A percentile compares a stretch with the other conserved stretches of the same genome.
Conservation (phyloP, 2,329 filamentous ascomycete genomes). For the Trichoderma hamatum region DNA sequence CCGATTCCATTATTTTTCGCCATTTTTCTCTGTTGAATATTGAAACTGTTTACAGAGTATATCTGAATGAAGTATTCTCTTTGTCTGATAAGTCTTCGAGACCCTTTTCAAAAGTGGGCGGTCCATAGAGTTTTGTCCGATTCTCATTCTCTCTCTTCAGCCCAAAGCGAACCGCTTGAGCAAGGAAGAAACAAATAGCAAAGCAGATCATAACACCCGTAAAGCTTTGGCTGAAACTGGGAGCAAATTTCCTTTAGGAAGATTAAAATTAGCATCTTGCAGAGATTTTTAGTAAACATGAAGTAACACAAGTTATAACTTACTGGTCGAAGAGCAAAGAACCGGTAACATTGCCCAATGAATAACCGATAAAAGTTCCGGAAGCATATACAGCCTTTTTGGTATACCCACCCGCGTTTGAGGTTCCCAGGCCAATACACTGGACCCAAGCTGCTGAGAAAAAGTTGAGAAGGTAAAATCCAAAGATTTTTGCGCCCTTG, state of each 20-base stretch:
- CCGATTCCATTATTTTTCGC: no score
- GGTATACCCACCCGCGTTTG: not conserved
- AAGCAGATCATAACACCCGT: not conserved
- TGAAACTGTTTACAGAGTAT: not conserved
- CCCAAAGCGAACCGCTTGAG: not conserved
- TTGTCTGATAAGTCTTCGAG: not conserved
- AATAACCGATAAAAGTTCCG: not conserved
- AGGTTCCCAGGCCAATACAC: not conserved
- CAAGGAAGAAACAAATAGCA: slow-evolving; percentile 8
- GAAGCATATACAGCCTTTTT: not conserved
- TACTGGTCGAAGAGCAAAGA: slow-evolving; percentile 12
- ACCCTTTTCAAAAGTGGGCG: slow-evolving; percentile 3
- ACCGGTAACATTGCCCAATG: not conserved
- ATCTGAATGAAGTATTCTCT: slow-evolving; percentile 3
- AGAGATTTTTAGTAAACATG: not conserved
- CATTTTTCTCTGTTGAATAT: not conserved
- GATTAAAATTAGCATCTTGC: not conserved
- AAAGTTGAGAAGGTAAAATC: not conserved
- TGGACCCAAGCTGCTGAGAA: not conserved
- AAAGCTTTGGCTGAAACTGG: not conserved
- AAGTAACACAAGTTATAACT: not conserved
- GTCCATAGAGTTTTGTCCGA: not conserved
- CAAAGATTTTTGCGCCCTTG: not conserved
- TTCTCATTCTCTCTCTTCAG: not conserved
- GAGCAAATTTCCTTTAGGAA: not conserved